Percentiles rank a stretch among this genome's conserved stretches.
Evolutionary conservation across 2,329 filamentous ascomycete genomes (phyloP).

Genomic region (Neopestalotiopsis sp.): DNA sequence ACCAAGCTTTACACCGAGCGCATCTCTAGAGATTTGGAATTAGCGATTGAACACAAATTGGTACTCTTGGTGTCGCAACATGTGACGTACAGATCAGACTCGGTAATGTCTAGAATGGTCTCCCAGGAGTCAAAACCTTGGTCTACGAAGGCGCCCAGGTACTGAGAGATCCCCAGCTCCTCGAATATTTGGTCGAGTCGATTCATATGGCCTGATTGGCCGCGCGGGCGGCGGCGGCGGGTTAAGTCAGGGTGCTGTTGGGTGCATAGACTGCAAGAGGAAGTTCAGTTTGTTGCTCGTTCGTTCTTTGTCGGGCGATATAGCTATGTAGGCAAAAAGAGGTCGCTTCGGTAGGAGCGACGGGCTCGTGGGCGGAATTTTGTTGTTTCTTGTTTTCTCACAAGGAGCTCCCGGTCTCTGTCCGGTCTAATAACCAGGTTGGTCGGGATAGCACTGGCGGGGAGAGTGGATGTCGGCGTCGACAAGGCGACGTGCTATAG

Average conservation of each 20-base stretch:
- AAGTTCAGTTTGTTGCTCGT: neutral
- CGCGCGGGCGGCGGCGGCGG: constrained; percentile 20
- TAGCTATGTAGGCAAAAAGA: neutral
- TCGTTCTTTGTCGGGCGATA: neutral
- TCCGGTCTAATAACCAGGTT: constrained; percentile 32
- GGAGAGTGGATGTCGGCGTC: neutral
- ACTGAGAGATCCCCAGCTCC: constrained; percentile 80
- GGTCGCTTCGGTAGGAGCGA: neutral
- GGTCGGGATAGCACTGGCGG: neutral
- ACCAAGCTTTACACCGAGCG: constrained; percentile 77
- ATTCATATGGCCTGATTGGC: constrained; percentile 56
- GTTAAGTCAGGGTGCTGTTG: neutral
- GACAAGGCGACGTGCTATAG: neutral
- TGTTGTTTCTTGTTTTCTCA: neutral
- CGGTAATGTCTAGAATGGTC: constrained; percentile 81
- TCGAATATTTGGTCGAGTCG: constrained; percentile 68
- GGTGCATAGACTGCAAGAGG: neutral
- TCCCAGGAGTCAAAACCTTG: constrained; percentile 89
- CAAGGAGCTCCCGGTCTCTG: neutral
- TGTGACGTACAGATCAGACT: constrained; percentile 75
- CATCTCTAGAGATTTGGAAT: constrained; percentile 55
- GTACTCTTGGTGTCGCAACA: neutral
- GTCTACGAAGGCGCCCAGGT: constrained; percentile 73
- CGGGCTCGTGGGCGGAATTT: neutral
- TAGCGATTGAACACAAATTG: neutral